Conservation (phyloP, 768 basidiomycete genomes). For the Calocera viscosa region DNA sequence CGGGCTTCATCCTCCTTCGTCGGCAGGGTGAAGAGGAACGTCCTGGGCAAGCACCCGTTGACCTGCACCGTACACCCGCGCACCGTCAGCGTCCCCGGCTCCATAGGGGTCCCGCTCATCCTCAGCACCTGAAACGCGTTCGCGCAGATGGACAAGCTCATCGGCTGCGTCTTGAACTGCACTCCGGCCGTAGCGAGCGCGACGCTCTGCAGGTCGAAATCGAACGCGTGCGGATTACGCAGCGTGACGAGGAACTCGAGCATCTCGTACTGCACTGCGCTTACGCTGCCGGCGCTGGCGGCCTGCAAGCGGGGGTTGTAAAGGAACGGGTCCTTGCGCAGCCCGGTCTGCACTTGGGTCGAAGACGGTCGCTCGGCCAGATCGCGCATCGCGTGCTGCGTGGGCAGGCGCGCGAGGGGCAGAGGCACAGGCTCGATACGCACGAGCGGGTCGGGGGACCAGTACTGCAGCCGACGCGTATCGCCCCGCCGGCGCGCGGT, state of each 20-base stretch:
- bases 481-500: constrained; percentile 71
- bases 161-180: constrained; percentile 51
- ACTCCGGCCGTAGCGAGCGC: constrained; percentile 70
- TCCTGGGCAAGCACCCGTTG: constrained; percentile 53
- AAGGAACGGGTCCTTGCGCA: constrained; percentile 68
- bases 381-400: constrained; percentile 47
- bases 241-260: constrained; percentile 73
- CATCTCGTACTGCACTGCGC: constrained; percentile 70
- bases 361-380: constrained; percentile 12
- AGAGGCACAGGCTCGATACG: constrained; percentile 69
- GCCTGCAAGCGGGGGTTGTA: constrained; percentile 71
- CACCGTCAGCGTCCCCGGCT: constrained; percentile 54
- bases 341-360: constrained; percentile 30
- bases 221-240: constrained; percentile 87
- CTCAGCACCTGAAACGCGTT: constrained; percentile 60
- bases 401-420: constrained; percentile 53
- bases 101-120: constrained; percentile 51
- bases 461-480: constrained; percentile 59
- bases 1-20: constrained; percentile 58
- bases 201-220: constrained; percentile 73
- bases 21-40: constrained; percentile 63
- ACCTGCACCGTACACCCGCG: constrained; percentile 72
- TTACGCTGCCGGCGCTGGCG: constrained; percentile 41
- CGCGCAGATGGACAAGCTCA: constrained; percentile 57
- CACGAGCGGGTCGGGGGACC: constrained; percentile 70